phyloP scores from a whole-genome alignment of 306 rosid genomes.

The Chamaecrista fasciculata region DNA sequence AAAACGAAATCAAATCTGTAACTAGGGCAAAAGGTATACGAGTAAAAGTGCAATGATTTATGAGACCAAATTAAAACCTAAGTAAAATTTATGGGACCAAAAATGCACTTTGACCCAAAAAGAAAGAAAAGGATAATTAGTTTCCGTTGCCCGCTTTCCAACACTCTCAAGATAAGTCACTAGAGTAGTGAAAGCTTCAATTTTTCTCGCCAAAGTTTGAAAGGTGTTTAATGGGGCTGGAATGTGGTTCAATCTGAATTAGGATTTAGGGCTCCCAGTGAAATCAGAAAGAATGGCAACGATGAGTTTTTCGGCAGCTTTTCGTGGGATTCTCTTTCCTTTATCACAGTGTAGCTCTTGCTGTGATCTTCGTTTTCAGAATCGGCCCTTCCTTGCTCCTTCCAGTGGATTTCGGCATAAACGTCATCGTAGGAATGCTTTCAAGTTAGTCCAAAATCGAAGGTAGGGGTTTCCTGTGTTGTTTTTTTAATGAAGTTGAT shows the following conservation, averaged over 20 bases:
- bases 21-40: too few species aligned
- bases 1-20: too few species aligned
- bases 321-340: constrained; percentile 54
- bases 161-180: constrained; percentile 14
- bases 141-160: not conserved
- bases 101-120: too few species aligned
- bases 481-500: not conserved
- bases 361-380: constrained; percentile 57
- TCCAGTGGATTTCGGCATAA: constrained; percentile 30
- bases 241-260: constrained; percentile 43
- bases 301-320: constrained; percentile 55
- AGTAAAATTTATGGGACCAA: too few species aligned
- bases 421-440: constrained; percentile 29
- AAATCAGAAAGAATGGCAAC: not conserved
- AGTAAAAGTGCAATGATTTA: too few species aligned
- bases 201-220: not conserved
- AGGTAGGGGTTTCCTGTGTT: constrained; percentile 36
- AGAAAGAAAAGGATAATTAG: constrained; percentile 32
- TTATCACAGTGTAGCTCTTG: constrained; percentile 59
- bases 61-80: too few species aligned
- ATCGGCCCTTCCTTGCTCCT: constrained; percentile 36
- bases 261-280: constrained; percentile 23
- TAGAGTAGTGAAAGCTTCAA: not conserved
- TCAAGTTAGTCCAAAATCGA: constrained; percentile 35
- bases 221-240: constrained; percentile 48